phyloP scores from a whole-genome alignment of 306 rosid species.

The Comarum palustre region DNA sequence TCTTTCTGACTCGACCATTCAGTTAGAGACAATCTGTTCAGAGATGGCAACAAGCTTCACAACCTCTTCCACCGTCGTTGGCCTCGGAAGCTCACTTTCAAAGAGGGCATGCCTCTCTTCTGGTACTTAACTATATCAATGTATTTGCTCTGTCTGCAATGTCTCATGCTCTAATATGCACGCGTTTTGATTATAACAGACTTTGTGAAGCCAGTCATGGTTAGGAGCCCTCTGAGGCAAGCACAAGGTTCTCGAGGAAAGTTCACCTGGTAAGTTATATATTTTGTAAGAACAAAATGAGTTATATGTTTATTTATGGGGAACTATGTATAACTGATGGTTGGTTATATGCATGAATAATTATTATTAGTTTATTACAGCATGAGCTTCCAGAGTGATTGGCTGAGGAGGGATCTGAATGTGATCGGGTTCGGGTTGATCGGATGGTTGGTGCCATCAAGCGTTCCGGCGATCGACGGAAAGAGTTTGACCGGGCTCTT shows the following conservation, averaged over 20 bases:
- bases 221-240: slow-evolving; percentile 59
- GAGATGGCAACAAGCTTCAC: slow-evolving; percentile 63
- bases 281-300: not conserved
- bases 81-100: slow-evolving; percentile 46
- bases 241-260: slow-evolving; percentile 50
- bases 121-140: slow-evolving; percentile 18
- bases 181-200: slow-evolving; percentile 27
- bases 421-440: slow-evolving; percentile 94
- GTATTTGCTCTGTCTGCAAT: not conserved
- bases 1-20: slow-evolving; percentile 2
- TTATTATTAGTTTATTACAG: no score
- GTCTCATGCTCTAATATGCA: not conserved
- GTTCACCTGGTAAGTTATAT: slow-evolving; percentile 54
- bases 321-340: not conserved
- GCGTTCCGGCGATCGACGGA: slow-evolving; percentile 75
- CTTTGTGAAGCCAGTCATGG: slow-evolving; percentile 51
- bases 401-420: slow-evolving; percentile 75
- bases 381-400: slow-evolving; percentile 67
- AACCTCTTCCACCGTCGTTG: slow-evolving; percentile 52
- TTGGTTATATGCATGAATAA: not conserved
- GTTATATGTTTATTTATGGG: not conserved
- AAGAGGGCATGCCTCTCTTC: slow-evolving; percentile 46
- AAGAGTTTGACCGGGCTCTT: slow-evolving; percentile 85
- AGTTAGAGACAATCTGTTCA: not conserved
- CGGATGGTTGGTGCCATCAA: slow-evolving; percentile 89